phyloP scores from a whole-genome alignment of 2,329 filamentous ascomycete species.

The Colletotrichum destructivum region DNA sequence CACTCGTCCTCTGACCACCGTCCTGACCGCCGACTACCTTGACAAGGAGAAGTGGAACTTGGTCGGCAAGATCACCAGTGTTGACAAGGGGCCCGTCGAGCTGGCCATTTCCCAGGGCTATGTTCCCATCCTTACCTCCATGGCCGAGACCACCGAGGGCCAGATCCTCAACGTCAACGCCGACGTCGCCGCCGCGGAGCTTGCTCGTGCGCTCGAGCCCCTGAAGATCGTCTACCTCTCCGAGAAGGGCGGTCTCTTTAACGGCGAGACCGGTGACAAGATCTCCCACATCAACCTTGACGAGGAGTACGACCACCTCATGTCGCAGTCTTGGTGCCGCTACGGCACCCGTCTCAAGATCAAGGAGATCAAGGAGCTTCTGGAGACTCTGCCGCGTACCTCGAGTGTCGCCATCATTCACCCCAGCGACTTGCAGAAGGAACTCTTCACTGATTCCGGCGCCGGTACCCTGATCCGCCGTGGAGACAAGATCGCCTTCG shows the following conservation, averaged over 20 bases:
- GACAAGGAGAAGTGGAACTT: constrained; percentile 97
- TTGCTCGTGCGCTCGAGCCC: constrained; percentile 90
- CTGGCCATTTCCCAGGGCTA: constrained; percentile 92
- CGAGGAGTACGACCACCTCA: constrained; percentile 93
- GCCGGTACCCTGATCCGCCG: constrained; percentile 93
- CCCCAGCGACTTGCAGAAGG: constrained; percentile 94
- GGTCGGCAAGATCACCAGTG: constrained; percentile 94
- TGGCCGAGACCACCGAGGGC: constrained; percentile 93
- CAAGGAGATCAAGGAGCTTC: constrained; percentile 94
- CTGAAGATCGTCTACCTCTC: constrained; percentile 99
- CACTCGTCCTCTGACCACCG: constrained; percentile 90
- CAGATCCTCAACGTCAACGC: constrained; percentile 98
- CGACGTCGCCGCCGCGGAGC: constrained; percentile 94
- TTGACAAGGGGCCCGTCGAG: constrained; percentile 92
- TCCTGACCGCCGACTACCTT: constrained; percentile 93
- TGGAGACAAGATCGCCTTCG: constrained; percentile 89
- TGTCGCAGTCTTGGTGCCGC: constrained; percentile 94
- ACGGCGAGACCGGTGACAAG: constrained; percentile 93
- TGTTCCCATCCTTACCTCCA: constrained; percentile 93
- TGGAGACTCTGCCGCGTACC: constrained; percentile 89
- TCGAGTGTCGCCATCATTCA: constrained; percentile 98
- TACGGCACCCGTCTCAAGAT: constrained; percentile 98
- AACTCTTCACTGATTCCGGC: constrained; percentile 95
- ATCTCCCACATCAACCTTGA: constrained; percentile 98
- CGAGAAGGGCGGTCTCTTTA: constrained; percentile 96